Conservation (phyloP, 106 monocot genomes). For the Vanilla planifolia region DNA sequence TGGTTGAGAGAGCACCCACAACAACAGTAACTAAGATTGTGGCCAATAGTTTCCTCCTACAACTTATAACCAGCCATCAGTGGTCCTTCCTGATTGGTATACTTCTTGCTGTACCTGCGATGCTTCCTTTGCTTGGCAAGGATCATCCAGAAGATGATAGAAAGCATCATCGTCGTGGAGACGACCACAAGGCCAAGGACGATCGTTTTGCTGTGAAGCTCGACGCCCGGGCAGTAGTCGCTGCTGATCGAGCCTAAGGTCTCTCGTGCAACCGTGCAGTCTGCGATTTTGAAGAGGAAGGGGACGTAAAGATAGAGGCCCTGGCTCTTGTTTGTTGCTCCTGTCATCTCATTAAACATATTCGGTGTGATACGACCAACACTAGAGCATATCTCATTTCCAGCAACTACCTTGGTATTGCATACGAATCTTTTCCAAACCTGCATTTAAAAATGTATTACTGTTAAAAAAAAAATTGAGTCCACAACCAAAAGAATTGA, state of each 20-base stretch:
- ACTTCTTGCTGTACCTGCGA: background rate
- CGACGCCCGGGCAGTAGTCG: conserved; percentile 32
- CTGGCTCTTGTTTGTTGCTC: conserved; percentile 36
- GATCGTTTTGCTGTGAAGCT: conserved; percentile 22
- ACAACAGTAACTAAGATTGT: no score
- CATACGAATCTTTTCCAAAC: conserved; percentile 69
- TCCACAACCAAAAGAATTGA: background rate
- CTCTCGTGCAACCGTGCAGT: conserved; percentile 45
- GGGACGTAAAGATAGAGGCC: conserved; percentile 42
- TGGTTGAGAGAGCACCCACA: no score
- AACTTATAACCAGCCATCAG: no score
- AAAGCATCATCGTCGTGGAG: conserved; percentile 39
- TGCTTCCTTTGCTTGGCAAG: conserved; percentile 6
- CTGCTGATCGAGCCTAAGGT: conserved; percentile 35
- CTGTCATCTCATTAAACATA: conserved; percentile 40
- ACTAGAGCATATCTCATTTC: conserved; percentile 42
- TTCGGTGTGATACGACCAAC: conserved; percentile 59
- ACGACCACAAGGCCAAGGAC: conserved; percentile 32
- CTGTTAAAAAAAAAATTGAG: background rate
- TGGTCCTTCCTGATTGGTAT: no score
- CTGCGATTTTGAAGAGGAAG: conserved; percentile 27
- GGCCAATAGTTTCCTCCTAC: no score
- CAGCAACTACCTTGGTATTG: conserved; percentile 9
- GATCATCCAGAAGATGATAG: conserved; percentile 46
- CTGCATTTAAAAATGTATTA: conserved; percentile 17